These are phyloP conservation scores for Blastobotrys capitulatus DNA, from an alignment of 1,139 yeast genomes.

Conservation along the genomic window DNA sequence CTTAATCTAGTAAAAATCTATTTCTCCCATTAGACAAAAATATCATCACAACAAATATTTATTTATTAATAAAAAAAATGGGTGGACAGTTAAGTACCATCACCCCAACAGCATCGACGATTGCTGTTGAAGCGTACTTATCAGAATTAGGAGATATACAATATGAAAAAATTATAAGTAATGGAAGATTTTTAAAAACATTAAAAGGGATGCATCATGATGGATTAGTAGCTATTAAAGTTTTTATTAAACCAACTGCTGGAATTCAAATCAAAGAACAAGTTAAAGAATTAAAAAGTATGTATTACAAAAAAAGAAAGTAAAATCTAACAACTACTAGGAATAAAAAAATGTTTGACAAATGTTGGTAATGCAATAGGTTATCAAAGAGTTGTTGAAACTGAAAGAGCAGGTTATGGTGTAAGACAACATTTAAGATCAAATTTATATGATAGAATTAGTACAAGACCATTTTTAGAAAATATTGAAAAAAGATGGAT, in stretches of 20 bases:
- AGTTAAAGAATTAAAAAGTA: conserved; percentile 20
- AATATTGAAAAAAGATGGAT: conserved; percentile 79
- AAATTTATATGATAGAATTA: conserved; percentile 75
- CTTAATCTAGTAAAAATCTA: too few relatives aligned
- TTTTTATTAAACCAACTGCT: conserved; percentile 70
- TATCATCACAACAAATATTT: background rate
- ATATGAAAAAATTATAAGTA: conserved; percentile 62
- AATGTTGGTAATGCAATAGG: conserved; percentile 60
- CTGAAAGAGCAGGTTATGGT: conserved; percentile 87
- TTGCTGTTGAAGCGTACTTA: conserved; percentile 85
- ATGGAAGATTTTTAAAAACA: conserved; percentile 81
- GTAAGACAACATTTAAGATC: conserved; percentile 75
- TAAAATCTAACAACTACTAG: background rate
- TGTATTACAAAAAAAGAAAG: conserved; percentile 9
- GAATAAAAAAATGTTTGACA: conserved; percentile 13
- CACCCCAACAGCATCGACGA: conserved; percentile 89
- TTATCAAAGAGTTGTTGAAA: conserved; percentile 69
- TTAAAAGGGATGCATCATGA: conserved; percentile 61
- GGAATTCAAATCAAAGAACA: conserved; percentile 34
- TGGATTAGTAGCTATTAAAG: conserved; percentile 71
- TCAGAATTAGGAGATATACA: conserved; percentile 71
- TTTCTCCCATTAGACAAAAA: background rate
- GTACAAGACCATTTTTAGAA: conserved; percentile 82
- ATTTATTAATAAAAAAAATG: conserved; percentile 40
- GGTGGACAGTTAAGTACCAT: conserved; percentile 75